These are phyloP conservation scores for Acanthamoeba castellanii DNA, from an alignment of 208 protist genomes.

Conservation along the genomic window DNA sequence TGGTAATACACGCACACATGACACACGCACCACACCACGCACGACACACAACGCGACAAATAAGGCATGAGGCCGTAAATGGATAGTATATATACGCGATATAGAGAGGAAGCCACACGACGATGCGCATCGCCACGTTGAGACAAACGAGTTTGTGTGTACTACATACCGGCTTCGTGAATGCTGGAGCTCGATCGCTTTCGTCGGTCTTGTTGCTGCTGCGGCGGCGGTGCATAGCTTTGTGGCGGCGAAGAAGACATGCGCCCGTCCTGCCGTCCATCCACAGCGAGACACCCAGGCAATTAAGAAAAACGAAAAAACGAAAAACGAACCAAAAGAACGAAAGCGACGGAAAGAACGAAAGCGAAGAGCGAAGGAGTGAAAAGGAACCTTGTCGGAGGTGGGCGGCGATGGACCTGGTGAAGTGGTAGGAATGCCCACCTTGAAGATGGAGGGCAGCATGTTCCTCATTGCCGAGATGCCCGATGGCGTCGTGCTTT, in stretches of 20 bases:
- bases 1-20: too few species aligned
- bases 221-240: not conserved
- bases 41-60: too few species aligned
- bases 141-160: not conserved
- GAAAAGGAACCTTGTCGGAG: not conserved
- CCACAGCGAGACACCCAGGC: not conserved
- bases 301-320: not conserved
- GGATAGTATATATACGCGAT: too few species aligned
- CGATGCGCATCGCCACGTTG: too few species aligned
- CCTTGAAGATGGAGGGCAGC: conserved; percentile 47
- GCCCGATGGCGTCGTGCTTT: conserved; percentile 4
- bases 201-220: not conserved
- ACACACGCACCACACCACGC: too few species aligned
- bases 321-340: too few species aligned
- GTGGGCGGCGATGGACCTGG: conserved; percentile 14
- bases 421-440: not conserved
- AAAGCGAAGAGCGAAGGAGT: not conserved
- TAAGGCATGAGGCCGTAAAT: too few species aligned
- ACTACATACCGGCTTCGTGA: not conserved
- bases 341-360: not conserved
- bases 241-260: not conserved
- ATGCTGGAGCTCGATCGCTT: not conserved
- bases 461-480: conserved; percentile 48
- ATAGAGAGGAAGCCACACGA: too few species aligned
- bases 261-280: not conserved